Percentiles rank a stretch among this genome's conserved stretches.
These are phyloP conservation scores for Calonectria naviculata DNA, from an alignment of 2,329 filamentous ascomycete species.

Conservation along the genomic window DNA sequence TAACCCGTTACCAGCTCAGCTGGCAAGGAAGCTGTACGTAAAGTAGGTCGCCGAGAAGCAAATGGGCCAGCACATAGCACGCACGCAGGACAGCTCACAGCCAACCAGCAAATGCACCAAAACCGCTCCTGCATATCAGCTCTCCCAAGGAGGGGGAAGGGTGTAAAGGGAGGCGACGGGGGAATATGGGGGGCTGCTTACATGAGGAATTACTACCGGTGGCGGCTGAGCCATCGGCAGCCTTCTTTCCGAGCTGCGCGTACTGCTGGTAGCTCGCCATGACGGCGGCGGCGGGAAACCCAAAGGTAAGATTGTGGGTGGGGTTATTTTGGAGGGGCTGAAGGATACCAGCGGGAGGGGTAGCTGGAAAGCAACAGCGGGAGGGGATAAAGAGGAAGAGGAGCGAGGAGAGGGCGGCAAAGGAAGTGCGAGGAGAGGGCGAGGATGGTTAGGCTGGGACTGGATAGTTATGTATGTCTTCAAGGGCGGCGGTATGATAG, in stretches of 20 bases:
- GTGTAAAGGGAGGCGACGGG: conserved; percentile 23
- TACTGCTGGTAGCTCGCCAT: conserved; percentile 44
- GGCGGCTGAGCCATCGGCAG: conserved; percentile 36
- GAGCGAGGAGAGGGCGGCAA: background rate
- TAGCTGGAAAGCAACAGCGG: background rate
- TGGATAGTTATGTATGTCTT: conserved; percentile 12
- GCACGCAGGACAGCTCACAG: conserved; percentile 7
- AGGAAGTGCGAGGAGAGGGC: background rate
- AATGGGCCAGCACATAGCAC: conserved; percentile 24
- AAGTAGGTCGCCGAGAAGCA: conserved; percentile 28
- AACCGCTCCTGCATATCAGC: conserved; percentile 39
- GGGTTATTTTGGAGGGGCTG: conserved; percentile 17
- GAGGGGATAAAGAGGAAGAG: background rate
- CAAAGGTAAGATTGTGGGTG: conserved; percentile 14
- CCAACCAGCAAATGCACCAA: conserved; percentile 16
- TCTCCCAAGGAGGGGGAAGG: conserved; percentile 24
- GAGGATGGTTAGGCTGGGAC: background rate
- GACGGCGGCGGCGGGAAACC: conserved; percentile 25
- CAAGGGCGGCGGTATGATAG: background rate
- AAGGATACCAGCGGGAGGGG: background rate
- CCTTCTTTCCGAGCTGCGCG: conserved; percentile 39
- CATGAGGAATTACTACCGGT: conserved; percentile 29
- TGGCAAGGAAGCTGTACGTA: background rate
- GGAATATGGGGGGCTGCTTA: conserved; percentile 31
- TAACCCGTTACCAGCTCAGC: background rate